Conservation (phyloP, 345 rosid genomes). For the Ceriops zippeliana region DNA sequence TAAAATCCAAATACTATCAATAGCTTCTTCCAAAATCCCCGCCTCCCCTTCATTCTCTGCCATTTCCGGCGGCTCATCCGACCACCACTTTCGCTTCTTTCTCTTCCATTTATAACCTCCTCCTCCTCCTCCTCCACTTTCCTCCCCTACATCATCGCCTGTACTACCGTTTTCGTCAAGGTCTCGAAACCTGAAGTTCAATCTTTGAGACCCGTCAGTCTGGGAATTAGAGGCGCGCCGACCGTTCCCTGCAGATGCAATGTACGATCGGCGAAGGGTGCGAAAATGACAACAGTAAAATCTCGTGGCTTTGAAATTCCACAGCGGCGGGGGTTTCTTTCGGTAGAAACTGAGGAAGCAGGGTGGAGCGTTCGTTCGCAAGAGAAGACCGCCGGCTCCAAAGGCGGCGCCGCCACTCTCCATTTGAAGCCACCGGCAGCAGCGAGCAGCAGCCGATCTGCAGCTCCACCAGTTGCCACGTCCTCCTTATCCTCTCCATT, state of each 20-base stretch:
- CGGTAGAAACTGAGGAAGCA: constrained; percentile 5
- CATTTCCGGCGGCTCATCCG: constrained; percentile 3
- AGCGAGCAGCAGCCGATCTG: neutral
- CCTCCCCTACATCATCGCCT: constrained; percentile 4
- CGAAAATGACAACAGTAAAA: too few relatives aligned
- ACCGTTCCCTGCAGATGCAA: neutral
- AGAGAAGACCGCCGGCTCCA: constrained; percentile 1
- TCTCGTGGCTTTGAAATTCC: neutral
- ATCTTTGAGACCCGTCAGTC: constrained; percentile 11
- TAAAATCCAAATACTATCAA: constrained; percentile 44
- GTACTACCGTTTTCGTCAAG: neutral
- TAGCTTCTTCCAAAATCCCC: constrained; percentile 30
- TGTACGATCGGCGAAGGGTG: neutral
- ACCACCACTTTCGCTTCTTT: constrained; percentile 36
- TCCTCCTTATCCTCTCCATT: constrained; percentile 26
- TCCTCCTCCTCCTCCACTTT: constrained; percentile 1
- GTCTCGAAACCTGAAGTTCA: constrained; percentile 19
- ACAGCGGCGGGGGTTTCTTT: neutral
- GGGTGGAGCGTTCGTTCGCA: neutral
- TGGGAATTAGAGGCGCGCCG: constrained; percentile 37
- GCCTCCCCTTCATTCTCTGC: constrained; percentile 15
- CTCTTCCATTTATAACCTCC: constrained; percentile 10
- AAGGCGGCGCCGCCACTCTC: constrained; percentile 13
- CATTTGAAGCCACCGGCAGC: constrained; percentile 17
- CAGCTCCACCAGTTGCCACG: constrained; percentile 42